A percentile compares a stretch with the other conserved stretches of the same genome.
These are phyloP conservation scores for Hymenoscyphus albidus DNA, from an alignment of 2,329 filamentous ascomycete genomes.

Conservation along the genomic window DNA sequence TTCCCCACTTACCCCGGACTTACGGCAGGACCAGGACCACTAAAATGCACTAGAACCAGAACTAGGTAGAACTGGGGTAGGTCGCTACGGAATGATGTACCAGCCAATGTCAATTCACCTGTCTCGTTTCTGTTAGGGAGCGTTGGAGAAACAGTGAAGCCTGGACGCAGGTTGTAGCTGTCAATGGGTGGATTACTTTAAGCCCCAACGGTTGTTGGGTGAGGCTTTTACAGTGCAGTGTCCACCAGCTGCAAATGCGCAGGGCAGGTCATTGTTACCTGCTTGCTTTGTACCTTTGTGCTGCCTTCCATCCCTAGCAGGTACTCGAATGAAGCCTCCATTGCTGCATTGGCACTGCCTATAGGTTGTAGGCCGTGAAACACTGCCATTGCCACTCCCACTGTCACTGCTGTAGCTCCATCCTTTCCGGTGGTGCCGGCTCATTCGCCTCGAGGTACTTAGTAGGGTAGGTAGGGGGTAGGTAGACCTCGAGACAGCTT, in stretches of 20 bases:
- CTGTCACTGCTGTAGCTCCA: background rate
- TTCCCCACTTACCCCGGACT: slow-evolving; percentile 6
- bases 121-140: background rate
- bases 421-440: background rate
- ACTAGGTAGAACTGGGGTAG: no score
- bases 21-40: background rate
- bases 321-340: background rate
- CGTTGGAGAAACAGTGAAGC: background rate
- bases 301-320: background rate
- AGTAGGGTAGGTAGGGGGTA: background rate
- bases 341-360: background rate
- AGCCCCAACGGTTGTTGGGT: background rate
- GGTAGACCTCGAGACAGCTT: background rate
- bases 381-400: background rate
- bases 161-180: background rate
- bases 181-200: background rate
- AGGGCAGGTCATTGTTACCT: background rate
- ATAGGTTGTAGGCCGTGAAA: background rate
- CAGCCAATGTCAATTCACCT: background rate
- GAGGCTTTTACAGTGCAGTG: background rate
- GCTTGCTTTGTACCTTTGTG: background rate
- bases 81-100: background rate
- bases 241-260: no score
- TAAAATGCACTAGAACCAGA: background rate
- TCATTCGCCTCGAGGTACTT: background rate